Evolutionary conservation across 2,329 filamentous ascomycete genomes (phyloP).

Genomic region (Emmonsiellopsis sp.): DNA sequence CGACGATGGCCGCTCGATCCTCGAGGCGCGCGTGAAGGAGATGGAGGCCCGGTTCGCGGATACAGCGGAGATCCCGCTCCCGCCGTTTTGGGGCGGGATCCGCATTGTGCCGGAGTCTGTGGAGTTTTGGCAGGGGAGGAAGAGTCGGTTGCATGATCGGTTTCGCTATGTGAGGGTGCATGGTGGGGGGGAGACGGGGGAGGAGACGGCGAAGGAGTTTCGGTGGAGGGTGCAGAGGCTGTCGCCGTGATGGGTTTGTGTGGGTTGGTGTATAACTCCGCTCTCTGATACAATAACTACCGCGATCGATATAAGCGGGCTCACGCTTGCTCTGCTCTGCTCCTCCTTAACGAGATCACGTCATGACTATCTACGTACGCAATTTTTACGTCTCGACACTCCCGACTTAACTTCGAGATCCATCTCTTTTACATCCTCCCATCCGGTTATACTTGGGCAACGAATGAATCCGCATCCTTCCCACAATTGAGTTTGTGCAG

Average conservation of each 20-base stretch:
- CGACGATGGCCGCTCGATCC: constrained; percentile 61
- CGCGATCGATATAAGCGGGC: too few species aligned
- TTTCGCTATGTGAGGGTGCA: constrained; percentile 69
- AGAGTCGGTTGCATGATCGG: constrained; percentile 85
- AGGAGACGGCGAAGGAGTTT: constrained; percentile 40
- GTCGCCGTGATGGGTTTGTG: constrained; percentile 23
- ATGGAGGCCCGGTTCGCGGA: constrained; percentile 67
- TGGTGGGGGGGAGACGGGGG: constrained; percentile 52
- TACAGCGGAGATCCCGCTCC: constrained; percentile 73
- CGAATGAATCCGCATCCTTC: too few species aligned
- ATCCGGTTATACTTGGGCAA: too few species aligned
- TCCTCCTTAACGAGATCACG: too few species aligned
- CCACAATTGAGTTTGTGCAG: too few species aligned
- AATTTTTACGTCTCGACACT: too few species aligned
- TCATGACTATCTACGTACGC: too few species aligned
- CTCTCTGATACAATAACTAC: too few species aligned
- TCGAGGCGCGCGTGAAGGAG: constrained; percentile 71
- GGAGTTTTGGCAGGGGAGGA: constrained; percentile 93
- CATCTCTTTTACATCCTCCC: too few species aligned
- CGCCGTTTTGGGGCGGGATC: constrained; percentile 89
- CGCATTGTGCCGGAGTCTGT: constrained; percentile 75
- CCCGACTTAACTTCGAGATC: too few species aligned
- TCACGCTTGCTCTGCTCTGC: too few species aligned
- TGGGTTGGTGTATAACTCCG: too few species aligned
- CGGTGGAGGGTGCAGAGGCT: constrained; percentile 32